These are phyloP conservation scores for Eragrostis tef DNA, from an alignment of 202 grass and related monocot species.

Conservation along the genomic window DNA sequence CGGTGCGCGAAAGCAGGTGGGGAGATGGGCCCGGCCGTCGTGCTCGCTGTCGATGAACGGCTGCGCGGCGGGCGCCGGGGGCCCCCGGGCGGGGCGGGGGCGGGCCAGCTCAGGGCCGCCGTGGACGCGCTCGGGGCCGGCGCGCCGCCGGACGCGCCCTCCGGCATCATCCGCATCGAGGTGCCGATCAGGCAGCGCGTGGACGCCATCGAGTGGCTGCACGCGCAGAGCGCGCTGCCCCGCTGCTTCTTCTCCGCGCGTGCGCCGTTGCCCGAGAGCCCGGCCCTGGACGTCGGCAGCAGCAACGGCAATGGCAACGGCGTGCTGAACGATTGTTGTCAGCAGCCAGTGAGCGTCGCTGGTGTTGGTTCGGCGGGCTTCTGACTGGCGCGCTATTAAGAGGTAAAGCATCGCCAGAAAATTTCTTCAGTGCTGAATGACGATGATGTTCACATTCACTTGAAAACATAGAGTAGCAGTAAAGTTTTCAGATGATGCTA, in stretches of 20 bases:
- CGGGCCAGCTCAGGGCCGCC: conserved; percentile 65
- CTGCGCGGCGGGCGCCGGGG: conserved; percentile 43
- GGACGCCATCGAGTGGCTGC: conserved; percentile 83
- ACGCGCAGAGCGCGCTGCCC: conserved; percentile 56
- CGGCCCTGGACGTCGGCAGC: not conserved
- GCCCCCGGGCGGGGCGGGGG: too few species aligned
- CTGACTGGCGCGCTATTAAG: conserved; percentile 91
- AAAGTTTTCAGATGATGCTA: not conserved
- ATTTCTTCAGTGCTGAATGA: not conserved
- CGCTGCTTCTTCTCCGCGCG: conserved; percentile 81
- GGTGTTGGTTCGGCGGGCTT: conserved; percentile 82
- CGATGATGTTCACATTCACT: not conserved
- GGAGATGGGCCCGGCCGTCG: conserved; percentile 40
- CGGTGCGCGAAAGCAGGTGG: not conserved
- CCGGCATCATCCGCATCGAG: conserved; percentile 90
- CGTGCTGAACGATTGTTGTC: not conserved
- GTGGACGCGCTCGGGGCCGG: conserved; percentile 48
- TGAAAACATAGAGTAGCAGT: too few species aligned
- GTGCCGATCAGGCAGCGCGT: conserved; percentile 75
- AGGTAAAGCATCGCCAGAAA: conserved; percentile 47
- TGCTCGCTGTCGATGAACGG: conserved; percentile 83
- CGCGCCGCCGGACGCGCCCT: conserved; percentile 47
- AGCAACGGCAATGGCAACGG: not conserved
- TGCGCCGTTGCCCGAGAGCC: conserved; percentile 38
- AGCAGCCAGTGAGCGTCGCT: conserved; percentile 65